phyloP scores from a whole-genome alignment of 2,329 filamentous ascomycete species.

The Phyllosticta citrichinensis region DNA sequence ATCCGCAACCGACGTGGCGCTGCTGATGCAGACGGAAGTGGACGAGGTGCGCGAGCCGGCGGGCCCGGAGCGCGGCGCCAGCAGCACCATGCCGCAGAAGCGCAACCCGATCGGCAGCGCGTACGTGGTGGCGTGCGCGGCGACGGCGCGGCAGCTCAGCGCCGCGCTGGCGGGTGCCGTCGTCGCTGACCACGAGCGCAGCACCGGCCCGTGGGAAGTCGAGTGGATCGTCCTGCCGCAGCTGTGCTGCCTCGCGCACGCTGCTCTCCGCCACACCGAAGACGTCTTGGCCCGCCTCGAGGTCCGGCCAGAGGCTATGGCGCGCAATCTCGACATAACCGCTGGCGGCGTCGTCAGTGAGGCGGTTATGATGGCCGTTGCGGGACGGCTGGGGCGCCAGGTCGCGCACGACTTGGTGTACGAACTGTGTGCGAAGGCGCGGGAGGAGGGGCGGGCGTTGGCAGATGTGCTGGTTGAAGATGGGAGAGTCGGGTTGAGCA shows the following conservation, averaged over 20 bases:
- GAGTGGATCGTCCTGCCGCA: slow-evolving; percentile 24
- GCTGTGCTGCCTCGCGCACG: slow-evolving; percentile 17
- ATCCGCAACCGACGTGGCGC: slow-evolving; percentile 20
- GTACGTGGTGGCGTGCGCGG: slow-evolving; percentile 19
- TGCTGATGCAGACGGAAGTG: slow-evolving; percentile 23
- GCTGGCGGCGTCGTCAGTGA: slow-evolving; percentile 27
- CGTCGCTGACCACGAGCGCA: slow-evolving; percentile 22
- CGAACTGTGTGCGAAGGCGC: not conserved
- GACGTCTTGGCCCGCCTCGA: slow-evolving; percentile 19
- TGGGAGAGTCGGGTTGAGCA: slow-evolving; percentile 8
- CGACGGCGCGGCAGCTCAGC: slow-evolving; percentile 18
- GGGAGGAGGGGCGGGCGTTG: slow-evolving; percentile 8
- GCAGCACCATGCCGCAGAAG: slow-evolving; percentile 47
- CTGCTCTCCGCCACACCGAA: slow-evolving; percentile 17
- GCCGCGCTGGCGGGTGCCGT: slow-evolving; percentile 19
- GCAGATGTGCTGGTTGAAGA: slow-evolving; percentile 13
- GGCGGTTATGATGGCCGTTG: slow-evolving; percentile 31
- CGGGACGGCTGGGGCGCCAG: slow-evolving; percentile 23
- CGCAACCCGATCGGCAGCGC: slow-evolving; percentile 22
- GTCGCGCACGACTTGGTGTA: slow-evolving; percentile 15
- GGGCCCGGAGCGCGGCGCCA: slow-evolving; percentile 44
- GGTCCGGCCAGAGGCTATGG: slow-evolving; percentile 19
- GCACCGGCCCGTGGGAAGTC: slow-evolving; percentile 22
- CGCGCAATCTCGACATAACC: slow-evolving; percentile 19
- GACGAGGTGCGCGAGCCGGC: slow-evolving; percentile 28